Conservation (phyloP, 352 stramenopile genomes). For the Globisporangium abappressorium region DNA sequence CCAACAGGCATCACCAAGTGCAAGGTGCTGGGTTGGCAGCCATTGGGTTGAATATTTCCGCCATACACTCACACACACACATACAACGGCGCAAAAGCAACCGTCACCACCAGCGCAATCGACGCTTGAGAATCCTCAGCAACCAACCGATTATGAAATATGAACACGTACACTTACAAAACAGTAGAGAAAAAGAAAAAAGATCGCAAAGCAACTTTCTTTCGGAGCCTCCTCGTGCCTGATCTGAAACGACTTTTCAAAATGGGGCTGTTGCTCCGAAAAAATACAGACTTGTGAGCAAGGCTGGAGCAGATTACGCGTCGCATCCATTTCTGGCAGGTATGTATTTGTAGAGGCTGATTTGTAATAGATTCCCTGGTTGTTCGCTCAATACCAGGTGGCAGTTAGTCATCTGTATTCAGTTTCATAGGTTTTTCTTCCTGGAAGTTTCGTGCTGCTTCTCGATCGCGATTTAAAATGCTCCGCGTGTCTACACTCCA, state of each 20-base stretch:
- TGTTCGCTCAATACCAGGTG: too few relatives aligned
- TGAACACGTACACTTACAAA: background rate
- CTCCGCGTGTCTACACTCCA: constrained; percentile 2
- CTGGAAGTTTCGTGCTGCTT: constrained; percentile 1
- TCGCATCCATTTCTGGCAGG: background rate
- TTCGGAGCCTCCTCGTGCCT: background rate
- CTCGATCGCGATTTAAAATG: constrained; percentile 2
- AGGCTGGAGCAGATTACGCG: background rate
- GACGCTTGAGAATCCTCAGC: background rate
- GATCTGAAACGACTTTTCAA: constrained; percentile 14
- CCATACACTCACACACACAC: too few relatives aligned
- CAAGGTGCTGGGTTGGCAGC: background rate
- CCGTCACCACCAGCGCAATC: background rate
- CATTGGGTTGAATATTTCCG: background rate
- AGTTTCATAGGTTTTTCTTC: background rate
- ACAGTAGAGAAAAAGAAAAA: background rate
- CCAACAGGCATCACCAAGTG: too few relatives aligned
- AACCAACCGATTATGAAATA: background rate
- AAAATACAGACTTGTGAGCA: background rate
- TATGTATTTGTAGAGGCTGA: background rate
- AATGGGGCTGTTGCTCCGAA: background rate
- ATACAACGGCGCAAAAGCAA: background rate
- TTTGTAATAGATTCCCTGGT: too few relatives aligned
- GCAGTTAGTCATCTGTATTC: background rate
- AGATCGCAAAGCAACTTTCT: constrained; percentile 5